Evolutionary conservation across 2,329 filamentous ascomycete genomes (phyloP), one percentile per base, ranked within the genome.

Genomic region (Herpomyces periplanetae): DNA sequence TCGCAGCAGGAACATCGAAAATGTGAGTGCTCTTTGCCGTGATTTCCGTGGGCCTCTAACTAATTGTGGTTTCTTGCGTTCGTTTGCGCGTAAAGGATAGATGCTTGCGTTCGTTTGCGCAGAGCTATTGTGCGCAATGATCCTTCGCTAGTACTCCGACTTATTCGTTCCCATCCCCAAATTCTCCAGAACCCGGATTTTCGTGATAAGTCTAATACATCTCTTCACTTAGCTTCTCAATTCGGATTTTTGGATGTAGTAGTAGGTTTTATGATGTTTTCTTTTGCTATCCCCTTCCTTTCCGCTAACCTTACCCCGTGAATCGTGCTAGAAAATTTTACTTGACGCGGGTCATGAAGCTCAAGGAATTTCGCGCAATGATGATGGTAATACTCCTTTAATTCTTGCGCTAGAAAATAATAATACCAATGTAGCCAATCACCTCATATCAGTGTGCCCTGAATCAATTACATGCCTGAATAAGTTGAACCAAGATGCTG

Each of bases 101-200:
- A 69, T 26, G 51, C 65, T 22, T 51, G 59, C 22, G 53, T 59
- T 35, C 63, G 69, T 30, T 47, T 84, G 17, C 62, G 69, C 27
- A 60, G 69, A 29, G 69, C 71, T 24, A 75, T 87, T 35, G 50
- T 61, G 33, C 49, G 56, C 31, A 58, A 64, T 36, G 62, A 75
- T 34, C 39, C 51, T 36, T 42, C 55, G 21, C 60, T 85, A 26
- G 61, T 71, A 28, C 42, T 49, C 28, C 63, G 69, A 34, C 71
- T 85, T 33, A 46, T 84, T 27, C 51, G 48, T 26, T 17, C 5
- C 5, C 17, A 17, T 10, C 17, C 17, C 5, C 58, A 58, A 23
- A 51, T 62, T 25, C 45, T 85, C 11, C 59, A 61, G 31, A 85
- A 85, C 32, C 66, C 69, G 2, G 66, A 85, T 36, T 51, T 53